Evolutionary conservation across 2,329 filamentous ascomycete genomes (phyloP).

Genomic region (Aspergillus eucalypticola): DNA sequence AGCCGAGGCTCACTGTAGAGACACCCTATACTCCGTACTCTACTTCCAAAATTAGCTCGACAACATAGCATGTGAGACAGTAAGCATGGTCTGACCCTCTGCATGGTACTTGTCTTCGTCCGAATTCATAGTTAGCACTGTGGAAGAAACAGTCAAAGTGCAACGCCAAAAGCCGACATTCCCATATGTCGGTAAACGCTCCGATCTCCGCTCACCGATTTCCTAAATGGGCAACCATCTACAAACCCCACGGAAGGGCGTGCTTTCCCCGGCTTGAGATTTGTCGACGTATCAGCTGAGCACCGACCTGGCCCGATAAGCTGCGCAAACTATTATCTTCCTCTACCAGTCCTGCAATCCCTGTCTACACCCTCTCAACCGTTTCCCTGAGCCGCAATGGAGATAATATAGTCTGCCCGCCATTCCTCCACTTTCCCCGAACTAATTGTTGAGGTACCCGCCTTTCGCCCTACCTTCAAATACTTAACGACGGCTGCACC

Average conservation of each 20-base stretch:
- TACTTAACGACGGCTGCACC: not conserved
- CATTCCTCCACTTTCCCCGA: not conserved
- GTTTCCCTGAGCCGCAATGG: slow-evolving; percentile 10
- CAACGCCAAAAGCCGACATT: too few species aligned
- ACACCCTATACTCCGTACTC: too few species aligned
- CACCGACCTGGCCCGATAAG: not conserved
- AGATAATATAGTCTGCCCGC: slow-evolving; percentile 11
- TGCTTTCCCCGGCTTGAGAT: slow-evolving; percentile 23
- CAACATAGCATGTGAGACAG: too few species aligned
- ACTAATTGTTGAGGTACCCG: not conserved
- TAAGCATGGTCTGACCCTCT: too few species aligned
- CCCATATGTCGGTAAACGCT: slow-evolving; percentile 14
- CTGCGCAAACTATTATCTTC: not conserved
- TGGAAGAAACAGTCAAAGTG: too few species aligned
- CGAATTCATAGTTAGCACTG: too few species aligned
- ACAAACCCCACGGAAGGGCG: slow-evolving; percentile 31
- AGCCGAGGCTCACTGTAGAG: too few species aligned
- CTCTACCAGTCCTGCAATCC: not conserved
- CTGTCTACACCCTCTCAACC: not conserved
- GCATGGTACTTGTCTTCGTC: too few species aligned
- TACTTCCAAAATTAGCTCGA: too few species aligned
- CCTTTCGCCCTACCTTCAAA: not conserved
- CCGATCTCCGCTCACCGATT: slow-evolving; percentile 34
- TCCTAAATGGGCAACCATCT: slow-evolving; percentile 31
- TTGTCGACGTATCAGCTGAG: slow-evolving; percentile 12